These are phyloP conservation scores for Arabidopsis suecica DNA, from an alignment of 345 rosid genomes.

Conservation along the genomic window DNA sequence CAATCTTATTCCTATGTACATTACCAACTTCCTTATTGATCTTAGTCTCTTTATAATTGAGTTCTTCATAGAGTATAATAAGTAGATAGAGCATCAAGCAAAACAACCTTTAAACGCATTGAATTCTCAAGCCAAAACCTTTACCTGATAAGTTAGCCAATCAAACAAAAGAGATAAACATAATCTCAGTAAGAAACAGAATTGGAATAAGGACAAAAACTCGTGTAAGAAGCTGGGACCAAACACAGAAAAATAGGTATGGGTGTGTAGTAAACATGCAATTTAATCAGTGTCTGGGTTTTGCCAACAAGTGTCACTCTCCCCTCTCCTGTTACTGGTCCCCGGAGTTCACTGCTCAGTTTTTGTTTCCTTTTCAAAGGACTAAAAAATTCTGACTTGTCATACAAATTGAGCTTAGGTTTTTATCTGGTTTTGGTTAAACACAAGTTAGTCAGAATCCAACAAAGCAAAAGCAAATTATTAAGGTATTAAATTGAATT, in stretches of 20 bases:
- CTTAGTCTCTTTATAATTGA: slow-evolving; percentile 1
- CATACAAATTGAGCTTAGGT: slow-evolving; percentile 23
- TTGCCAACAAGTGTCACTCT: slow-evolving; percentile 45
- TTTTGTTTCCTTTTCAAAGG: slow-evolving; percentile 31
- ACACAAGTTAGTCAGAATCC: slow-evolving; percentile 25
- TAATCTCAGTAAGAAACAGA: slow-evolving; percentile 43
- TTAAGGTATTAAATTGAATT: slow-evolving; percentile 15
- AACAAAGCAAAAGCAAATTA: slow-evolving; percentile 23
- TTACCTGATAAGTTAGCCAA: slow-evolving; percentile 18
- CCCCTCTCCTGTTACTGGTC: slow-evolving; percentile 36
- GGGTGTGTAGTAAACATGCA: slow-evolving; percentile 17
- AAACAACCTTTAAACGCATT: slow-evolving; percentile 24
- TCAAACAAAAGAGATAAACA: slow-evolving; percentile 23
- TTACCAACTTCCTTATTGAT: slow-evolving; percentile 22
- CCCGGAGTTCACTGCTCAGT: slow-evolving; percentile 33
- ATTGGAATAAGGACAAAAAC: slow-evolving; percentile 15
- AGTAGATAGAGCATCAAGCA: background rate
- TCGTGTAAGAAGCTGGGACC: slow-evolving; percentile 44
- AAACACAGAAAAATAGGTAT: slow-evolving; percentile 40
- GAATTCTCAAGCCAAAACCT: slow-evolving; percentile 38
- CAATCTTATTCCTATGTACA: slow-evolving; percentile 37
- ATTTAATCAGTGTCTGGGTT: slow-evolving; percentile 37
- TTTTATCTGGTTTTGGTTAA: slow-evolving; percentile 28
- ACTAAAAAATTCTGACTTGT: slow-evolving; percentile 24
- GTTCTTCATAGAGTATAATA: background rate